Evolutionary conservation across 768 basidiomycete species (phyloP).

Genomic region (Inosperma sp.): DNA sequence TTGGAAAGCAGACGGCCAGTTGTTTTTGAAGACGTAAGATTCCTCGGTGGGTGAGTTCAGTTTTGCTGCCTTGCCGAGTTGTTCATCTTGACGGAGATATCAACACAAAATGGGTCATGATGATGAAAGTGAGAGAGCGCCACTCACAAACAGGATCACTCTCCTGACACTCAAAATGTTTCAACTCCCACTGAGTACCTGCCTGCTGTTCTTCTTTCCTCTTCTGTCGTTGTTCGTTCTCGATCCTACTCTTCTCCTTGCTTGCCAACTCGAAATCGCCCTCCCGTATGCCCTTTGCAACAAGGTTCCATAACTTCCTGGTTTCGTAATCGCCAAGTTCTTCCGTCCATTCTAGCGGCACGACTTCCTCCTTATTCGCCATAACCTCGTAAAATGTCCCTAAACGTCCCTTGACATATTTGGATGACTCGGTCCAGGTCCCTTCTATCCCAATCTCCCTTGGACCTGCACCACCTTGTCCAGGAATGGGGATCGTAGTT

Average conservation of each 20-base stretch:
- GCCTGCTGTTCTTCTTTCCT: slow-evolving; percentile 75
- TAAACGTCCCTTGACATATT: slow-evolving; percentile 41
- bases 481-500: slow-evolving; percentile 50
- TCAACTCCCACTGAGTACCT: slow-evolving; percentile 68
- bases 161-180: slow-evolving; percentile 70
- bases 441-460: slow-evolving; percentile 65
- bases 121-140: background rate
- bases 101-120: slow-evolving; percentile 8
- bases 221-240: slow-evolving; percentile 92
- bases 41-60: slow-evolving; percentile 71
- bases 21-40: slow-evolving; percentile 62
- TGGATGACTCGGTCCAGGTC: slow-evolving; percentile 70
- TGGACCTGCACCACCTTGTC: slow-evolving; percentile 29
- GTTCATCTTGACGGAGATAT: slow-evolving; percentile 47
- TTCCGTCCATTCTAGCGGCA: slow-evolving; percentile 47
- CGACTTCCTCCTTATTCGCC: slow-evolving; percentile 70
- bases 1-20: slow-evolving; percentile 50
- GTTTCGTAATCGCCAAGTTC: slow-evolving; percentile 83
- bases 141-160: slow-evolving; percentile 69
- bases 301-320: slow-evolving; percentile 75
- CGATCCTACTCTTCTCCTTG: slow-evolving; percentile 83
- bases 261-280: slow-evolving; percentile 92
- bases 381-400: slow-evolving; percentile 76
- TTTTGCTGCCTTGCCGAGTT: slow-evolving; percentile 58
- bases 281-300: slow-evolving; percentile 86